Conservation (phyloP, 73 alveolate genomes). For the Paramecium sonneborni region DNA sequence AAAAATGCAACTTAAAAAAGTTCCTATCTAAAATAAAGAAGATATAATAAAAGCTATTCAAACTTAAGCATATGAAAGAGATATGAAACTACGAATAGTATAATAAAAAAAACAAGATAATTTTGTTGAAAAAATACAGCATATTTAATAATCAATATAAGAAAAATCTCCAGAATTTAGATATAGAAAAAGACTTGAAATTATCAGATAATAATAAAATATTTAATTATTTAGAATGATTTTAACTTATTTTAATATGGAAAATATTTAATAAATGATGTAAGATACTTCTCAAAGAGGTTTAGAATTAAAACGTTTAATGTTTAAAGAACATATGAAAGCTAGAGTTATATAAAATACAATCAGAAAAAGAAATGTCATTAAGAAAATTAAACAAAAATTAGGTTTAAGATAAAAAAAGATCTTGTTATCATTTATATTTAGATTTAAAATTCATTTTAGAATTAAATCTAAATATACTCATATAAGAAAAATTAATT, state of each 20-base stretch:
- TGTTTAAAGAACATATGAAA: conserved; percentile 53
- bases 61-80: conserved; percentile 20
- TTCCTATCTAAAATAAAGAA: neutral
- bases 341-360: conserved; percentile 41
- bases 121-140: neutral
- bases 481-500: conserved; percentile 29
- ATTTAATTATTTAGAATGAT: neutral
- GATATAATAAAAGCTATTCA: neutral
- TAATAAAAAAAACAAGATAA: neutral
- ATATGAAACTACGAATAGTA: neutral
- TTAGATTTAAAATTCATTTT: neutral
- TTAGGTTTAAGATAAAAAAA: conserved; percentile 16
- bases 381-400: neutral
- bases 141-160: neutral
- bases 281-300: conserved; percentile 27
- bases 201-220: neutral
- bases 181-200: neutral
- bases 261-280: neutral
- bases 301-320: neutral
- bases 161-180: conserved; percentile 20
- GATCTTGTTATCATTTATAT: neutral
- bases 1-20: neutral
- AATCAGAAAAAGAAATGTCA: conserved; percentile 43
- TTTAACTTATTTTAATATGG: conserved; percentile 16
- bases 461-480: conserved; percentile 4